phyloP scores from a whole-genome alignment of 768 basidiomycete species.

The Hygrocybe coccinea region DNA sequence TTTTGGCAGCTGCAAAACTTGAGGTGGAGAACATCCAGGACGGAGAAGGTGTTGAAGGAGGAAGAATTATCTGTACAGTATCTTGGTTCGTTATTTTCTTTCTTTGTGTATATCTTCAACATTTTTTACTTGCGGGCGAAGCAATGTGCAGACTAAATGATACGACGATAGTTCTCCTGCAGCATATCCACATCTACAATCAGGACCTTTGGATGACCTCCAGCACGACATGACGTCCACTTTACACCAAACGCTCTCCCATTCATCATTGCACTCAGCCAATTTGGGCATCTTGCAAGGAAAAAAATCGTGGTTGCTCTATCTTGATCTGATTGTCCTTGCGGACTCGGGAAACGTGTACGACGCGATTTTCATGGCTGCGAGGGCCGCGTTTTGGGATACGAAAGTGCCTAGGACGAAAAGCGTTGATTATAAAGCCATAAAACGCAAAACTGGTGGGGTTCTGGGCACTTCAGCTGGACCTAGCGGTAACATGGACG shows the following conservation, averaged over 20 bases:
- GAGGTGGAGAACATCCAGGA: conserved; percentile 61
- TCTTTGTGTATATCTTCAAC: conserved; percentile 4
- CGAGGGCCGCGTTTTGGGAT: conserved; percentile 75
- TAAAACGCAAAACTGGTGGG: conserved; percentile 12
- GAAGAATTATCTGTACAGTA: conserved; percentile 62
- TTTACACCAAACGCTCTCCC: conserved; percentile 59
- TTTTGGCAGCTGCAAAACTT: conserved; percentile 72
- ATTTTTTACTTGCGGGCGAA: background rate
- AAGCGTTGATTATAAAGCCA: conserved; percentile 60
- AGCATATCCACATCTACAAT: conserved; percentile 67
- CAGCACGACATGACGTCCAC: conserved; percentile 67
- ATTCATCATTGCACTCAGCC: conserved; percentile 58
- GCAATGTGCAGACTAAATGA: conserved; percentile 14
- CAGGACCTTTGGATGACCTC: conserved; percentile 65
- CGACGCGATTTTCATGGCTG: conserved; percentile 76
- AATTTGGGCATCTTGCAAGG: conserved; percentile 58
- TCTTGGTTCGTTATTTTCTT: conserved; percentile 59
- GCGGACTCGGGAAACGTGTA: conserved; percentile 70
- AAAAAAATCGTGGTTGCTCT: conserved; percentile 70
- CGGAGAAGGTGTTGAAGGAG: conserved; percentile 49
- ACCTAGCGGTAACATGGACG: conserved; percentile 46
- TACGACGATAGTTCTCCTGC: conserved; percentile 65
- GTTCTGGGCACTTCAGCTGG: background rate
- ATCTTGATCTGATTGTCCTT: conserved; percentile 70
- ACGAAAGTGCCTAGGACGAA: conserved; percentile 74